A percentile compares a stretch with the other conserved stretches of the same genome.
Conservation (phyloP, 176 grass and related monocot species). For the Thalia dealbata region DNA sequence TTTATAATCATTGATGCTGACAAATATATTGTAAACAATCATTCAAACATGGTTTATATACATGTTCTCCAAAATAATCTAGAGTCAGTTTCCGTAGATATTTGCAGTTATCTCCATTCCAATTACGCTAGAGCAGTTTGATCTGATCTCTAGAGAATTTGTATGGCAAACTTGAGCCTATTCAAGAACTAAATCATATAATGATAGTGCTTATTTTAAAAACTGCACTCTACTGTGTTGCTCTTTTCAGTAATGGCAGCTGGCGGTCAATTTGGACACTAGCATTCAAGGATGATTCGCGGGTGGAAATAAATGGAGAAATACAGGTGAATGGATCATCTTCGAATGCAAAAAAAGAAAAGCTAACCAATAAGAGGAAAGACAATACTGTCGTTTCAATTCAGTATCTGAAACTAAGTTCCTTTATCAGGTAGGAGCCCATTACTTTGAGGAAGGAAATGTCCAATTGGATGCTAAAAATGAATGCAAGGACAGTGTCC, state of each 20-base stretch:
- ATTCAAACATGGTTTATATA: background rate
- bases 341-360: background rate
- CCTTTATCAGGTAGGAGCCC: slow-evolving; percentile 55
- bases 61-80: no score
- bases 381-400: background rate
- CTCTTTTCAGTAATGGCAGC: slow-evolving; percentile 63
- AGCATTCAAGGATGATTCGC: slow-evolving; percentile 69
- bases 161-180: background rate
- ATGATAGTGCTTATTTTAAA: no score
- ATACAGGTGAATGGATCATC: slow-evolving; percentile 46
- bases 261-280: slow-evolving; percentile 83
- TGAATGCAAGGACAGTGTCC: slow-evolving; percentile 68
- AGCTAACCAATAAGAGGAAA: background rate
- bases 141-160: no score
- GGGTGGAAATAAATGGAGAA: slow-evolving; percentile 81
- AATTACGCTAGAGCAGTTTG: no score
- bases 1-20: background rate
- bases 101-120: no score
- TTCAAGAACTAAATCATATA: background rate
- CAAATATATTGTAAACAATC: background rate
- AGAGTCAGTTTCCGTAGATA: no score
- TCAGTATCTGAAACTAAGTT: background rate
- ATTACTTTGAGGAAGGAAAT: slow-evolving; percentile 99
- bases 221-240: slow-evolving; percentile 5
- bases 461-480: slow-evolving; percentile 89